Conservation (phyloP, 2,329 filamentous ascomycete genomes). For the Nakataea oryzae region DNA sequence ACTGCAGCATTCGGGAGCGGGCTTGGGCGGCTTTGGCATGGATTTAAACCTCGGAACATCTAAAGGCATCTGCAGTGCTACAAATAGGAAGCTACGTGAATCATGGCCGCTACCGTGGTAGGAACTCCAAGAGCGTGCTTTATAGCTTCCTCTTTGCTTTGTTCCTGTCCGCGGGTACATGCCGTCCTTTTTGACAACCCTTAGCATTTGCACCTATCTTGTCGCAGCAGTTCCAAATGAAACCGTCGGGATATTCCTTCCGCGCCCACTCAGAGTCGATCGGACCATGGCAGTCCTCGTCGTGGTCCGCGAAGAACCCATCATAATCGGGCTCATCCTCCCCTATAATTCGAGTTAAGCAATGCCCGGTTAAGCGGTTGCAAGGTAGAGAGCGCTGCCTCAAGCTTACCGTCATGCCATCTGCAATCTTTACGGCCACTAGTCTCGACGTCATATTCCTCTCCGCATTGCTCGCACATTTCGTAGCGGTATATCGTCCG, state of each 20-base stretch:
- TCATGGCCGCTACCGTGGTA: too few relatives aligned
- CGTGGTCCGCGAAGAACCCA: conserved; percentile 17
- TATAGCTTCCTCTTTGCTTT: too few relatives aligned
- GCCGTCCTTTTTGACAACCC: not conserved
- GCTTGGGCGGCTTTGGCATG: too few relatives aligned
- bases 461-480: not conserved
- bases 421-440: not conserved
- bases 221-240: conserved; percentile 19
- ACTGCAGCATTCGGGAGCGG: too few relatives aligned
- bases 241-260: conserved; percentile 15
- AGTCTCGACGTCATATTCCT: not conserved
- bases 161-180: not conserved
- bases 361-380: not conserved
- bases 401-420: not conserved
- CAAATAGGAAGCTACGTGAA: too few relatives aligned
- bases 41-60: too few relatives aligned
- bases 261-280: conserved; percentile 14
- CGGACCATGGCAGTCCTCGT: conserved; percentile 15
- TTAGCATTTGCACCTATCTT: conserved; percentile 1
- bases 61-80: too few relatives aligned
- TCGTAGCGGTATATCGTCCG: not conserved
- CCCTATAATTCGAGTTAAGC: conserved; percentile 8
- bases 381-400: not conserved
- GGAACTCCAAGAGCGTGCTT: too few relatives aligned
- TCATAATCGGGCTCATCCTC: conserved; percentile 13